Base-by-base conservation (phyloP, 169 alveolate genomes). In the Cryptosporidium andersoni region DNA sequence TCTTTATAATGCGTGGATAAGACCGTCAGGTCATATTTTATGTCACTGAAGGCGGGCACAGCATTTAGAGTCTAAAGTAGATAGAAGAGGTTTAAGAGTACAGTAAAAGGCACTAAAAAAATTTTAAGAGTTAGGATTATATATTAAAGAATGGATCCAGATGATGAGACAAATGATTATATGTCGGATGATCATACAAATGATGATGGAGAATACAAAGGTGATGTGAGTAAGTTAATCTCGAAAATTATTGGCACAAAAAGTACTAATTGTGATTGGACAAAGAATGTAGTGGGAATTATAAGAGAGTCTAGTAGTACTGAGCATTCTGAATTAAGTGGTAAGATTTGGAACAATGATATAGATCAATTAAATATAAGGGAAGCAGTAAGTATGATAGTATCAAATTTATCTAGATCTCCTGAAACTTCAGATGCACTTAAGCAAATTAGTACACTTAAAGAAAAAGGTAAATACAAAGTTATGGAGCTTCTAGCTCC, bases 401-500 rank as follows among this genome's bases (percentile, higher is more conserved):
- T 74, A 47, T 64, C 64, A n/a, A 74, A 74, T 60, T 60, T 74
- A 42, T 56, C 85, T 6, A 39, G 14, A 1, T 74, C 85, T 25
- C 11, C 60, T 2, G 63, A 58, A 12, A 40, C 63, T 16, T 58
- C 51, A n/a, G 85, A 58, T 39, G 64, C 8, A 0, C 34, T 56
- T 6, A 58, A 45, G 3, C 85, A 74, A 74, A 42, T 74, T 16
- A 74, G 47, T 36, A 58, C 60, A 47, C 7, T 74, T 5, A 62
- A 74, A 37, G 56, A 47, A 56, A 74, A 43, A 56, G 55, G 14
- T 74, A 74, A 45, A 8, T 45, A 49, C 37, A 58, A 74, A 51
- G 14, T 74, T 36, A 4, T 39, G 14, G 66, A 74, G 16, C 37
- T 74, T n/a, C 51, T 62, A 14, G 68, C 91, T 3, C 89, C 89